Evolutionary conservation across 176 grass and related monocot genomes (phyloP), one percentile per base, ranked within the genome.

Genomic region (Carex scoparia): DNA sequence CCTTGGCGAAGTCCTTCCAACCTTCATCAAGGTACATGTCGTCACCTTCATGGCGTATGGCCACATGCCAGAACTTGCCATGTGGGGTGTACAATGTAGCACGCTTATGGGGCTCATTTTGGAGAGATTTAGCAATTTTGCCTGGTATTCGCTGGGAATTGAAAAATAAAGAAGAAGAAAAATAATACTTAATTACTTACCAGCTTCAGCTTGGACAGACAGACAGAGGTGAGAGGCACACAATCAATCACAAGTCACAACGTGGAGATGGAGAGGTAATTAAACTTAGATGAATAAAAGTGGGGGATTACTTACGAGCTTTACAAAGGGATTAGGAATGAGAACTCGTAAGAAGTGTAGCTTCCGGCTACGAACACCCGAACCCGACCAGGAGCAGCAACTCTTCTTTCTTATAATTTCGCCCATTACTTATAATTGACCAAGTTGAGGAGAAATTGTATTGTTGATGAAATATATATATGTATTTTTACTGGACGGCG

Each of bases 1-100:
- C 75, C 75, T 79, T 42, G 27, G 75, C 46, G 1, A 79, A 79
- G 14, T 79, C 75, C 75, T 53, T 53, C 75, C 75, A 79, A 3
- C 75, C 75, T 33, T 53, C 31, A 28, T 54, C 51, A 19, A 79
- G 54, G 54, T 55, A 79, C 54, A 79, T 58, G 18, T 79, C 49
- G 11, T 55, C 51, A n/a, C 15, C 75, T 31, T 79, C 31, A 3
- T 32, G 75, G 14, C 30, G 75, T 55, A 79, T 16, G 46, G 14
- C 75, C 13, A 79, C 75, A 35, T 53, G 75, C 75, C 75, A 79
- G 54, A 32, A 55, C 10, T 53, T 79, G 23, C 75, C 75, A 16
- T 9, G 28, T 32, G 23, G 75, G 14, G 5, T 32, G 54, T 53
- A 56, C 54, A 79, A 33, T 5, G 75, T 79, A 11, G 75, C 75